phyloP scores from a whole-genome alignment of 2,329 filamentous ascomycete species.

The Colletotrichum liriopes region DNA sequence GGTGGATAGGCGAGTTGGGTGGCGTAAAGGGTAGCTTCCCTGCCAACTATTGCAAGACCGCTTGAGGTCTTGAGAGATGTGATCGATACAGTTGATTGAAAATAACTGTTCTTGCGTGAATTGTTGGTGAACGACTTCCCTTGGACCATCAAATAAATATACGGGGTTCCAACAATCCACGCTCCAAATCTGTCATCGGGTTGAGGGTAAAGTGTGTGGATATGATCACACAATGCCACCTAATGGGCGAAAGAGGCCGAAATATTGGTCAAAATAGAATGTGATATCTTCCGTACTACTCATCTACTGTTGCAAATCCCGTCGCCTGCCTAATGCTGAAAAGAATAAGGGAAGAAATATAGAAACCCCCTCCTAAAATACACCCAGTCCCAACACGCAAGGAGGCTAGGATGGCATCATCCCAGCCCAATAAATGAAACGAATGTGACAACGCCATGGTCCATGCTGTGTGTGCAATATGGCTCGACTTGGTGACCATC shows the following conservation, averaged over 20 bases:
- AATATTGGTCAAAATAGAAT: not conserved
- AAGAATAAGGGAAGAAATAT: not conserved
- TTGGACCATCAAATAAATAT: too few species aligned
- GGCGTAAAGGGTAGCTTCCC: slow-evolving; percentile 82
- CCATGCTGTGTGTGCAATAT: not conserved
- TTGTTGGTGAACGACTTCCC: not conserved
- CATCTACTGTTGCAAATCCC: too few species aligned
- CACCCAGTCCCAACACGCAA: not conserved
- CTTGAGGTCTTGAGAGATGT: slow-evolving; percentile 40
- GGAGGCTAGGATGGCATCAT: not conserved
- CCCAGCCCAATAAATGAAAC: not conserved
- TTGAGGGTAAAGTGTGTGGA: not conserved
- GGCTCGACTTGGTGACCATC: not conserved
- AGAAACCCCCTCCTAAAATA: too few species aligned
- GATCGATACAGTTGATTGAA: not conserved
- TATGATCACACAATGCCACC: not conserved
- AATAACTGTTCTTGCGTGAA: too few species aligned
- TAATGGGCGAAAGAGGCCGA: too few species aligned
- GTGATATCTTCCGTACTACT: too few species aligned
- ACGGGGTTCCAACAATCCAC: not conserved
- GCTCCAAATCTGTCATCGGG: not conserved
- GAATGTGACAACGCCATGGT: slow-evolving; percentile 1
- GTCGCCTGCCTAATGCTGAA: not conserved
- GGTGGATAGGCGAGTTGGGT: slow-evolving; percentile 86
- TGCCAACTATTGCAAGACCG: slow-evolving; percentile 81